Conservation (phyloP, 1,139 yeast genomes). For the Candida frijolesensis region DNA sequence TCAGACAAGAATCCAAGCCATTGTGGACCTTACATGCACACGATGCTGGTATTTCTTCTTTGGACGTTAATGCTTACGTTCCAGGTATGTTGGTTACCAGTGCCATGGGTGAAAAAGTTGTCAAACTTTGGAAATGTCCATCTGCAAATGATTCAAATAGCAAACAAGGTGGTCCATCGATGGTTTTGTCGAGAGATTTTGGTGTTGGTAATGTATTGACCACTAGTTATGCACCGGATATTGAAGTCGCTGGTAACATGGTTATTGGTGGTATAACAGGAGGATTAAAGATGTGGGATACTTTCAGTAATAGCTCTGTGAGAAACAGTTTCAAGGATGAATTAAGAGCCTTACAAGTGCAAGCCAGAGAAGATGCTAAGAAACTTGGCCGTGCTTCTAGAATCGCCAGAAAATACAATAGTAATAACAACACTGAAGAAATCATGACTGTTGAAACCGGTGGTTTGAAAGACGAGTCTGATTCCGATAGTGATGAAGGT, state of each 20-base stretch:
- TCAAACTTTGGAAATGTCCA: conserved; percentile 86
- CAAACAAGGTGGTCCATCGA: conserved; percentile 73
- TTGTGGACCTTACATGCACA: conserved; percentile 97
- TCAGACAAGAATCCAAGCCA: conserved; percentile 68
- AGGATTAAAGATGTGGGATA: conserved; percentile 89
- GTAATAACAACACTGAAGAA: conserved; percentile 47
- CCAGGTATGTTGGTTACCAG: conserved; percentile 83
- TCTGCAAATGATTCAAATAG: conserved; percentile 23
- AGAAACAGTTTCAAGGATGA: conserved; percentile 67
- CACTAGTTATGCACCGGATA: conserved; percentile 82
- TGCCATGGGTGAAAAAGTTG: conserved; percentile 86
- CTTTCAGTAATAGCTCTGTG: conserved; percentile 78
- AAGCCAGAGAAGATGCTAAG: conserved; percentile 61
- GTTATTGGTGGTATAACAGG: conserved; percentile 89
- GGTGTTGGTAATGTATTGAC: conserved; percentile 94
- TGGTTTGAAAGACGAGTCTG: conserved; percentile 59
- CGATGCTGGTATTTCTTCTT: conserved; percentile 87
- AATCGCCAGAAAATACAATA: conserved; percentile 68
- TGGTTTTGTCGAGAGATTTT: conserved; percentile 89
- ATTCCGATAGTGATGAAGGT: conserved; percentile 52
- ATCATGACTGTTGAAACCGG: conserved; percentile 64
- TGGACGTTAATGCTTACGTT: conserved; percentile 67
- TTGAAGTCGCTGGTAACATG: conserved; percentile 81
- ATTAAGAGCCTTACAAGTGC: conserved; percentile 51
- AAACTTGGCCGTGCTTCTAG: conserved; percentile 63